Evolutionary conservation across 2,329 filamentous ascomycete genomes (phyloP), one percentile per base, ranked within the genome.

Genomic region (Neofusicoccum parvum): DNA sequence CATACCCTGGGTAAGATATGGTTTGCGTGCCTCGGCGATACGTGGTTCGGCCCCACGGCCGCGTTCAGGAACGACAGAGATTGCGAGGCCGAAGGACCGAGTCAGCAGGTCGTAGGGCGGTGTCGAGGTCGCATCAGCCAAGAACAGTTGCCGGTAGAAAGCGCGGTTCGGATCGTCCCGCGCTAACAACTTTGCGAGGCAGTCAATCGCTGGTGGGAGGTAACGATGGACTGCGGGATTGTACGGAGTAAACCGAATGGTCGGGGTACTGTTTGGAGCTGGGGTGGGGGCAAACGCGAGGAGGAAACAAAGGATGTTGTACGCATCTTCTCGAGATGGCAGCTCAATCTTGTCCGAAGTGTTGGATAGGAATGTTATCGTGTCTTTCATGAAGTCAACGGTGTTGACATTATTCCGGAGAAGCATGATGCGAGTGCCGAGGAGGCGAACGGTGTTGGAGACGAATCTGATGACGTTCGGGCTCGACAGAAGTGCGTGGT

Each of bases 331-430:
- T 68, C 91, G 89, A 20, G 90, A 90, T 1, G 93, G 90, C 45
- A 99, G 83, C 73, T 94, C 90, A 62, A 98, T 86, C 10, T 87
- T 86, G 53, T 91, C 88, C 7, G 93, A 89, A 54, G 96, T 87
- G 76, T 99, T 98, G 65, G 94, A 97, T 64, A 99, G 83, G 70
- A 96, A 88, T 15, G 92, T 90, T 66, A 98, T 87, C 36, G 93
- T 83, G 76, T 99, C 95, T 79, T 99, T 99, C 92, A 97, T 96
- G 72, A 98, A 94, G 77, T 99, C 95, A 69, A 97, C 82, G 0
- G 91, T 95, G 78, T 97, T 97, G 73, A 86, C 84, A 69, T 95
- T 86, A 3, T 89, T 92, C 45, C 92, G 88, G 48, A 98, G 81
- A 36, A 98, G 85, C 85, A 94, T 92, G 70, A 92, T 92, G 14